These are phyloP conservation scores for Clarireedia homoeocarpa DNA, from an alignment of 2,329 filamentous ascomycete species.

Conservation along the genomic window DNA sequence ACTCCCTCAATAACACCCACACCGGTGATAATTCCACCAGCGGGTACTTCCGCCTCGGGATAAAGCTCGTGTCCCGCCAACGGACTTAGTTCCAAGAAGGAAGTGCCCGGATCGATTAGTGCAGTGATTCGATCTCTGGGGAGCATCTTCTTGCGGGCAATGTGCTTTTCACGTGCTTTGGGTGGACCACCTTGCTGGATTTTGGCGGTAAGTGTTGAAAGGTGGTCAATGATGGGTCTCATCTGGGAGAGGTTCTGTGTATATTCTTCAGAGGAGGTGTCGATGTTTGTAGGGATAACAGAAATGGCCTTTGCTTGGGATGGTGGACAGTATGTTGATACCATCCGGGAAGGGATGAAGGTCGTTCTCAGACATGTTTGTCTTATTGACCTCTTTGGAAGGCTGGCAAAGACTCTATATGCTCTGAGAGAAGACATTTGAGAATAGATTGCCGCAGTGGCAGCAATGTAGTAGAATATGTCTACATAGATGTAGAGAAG, in stretches of 20 bases:
- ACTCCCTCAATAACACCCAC: conserved; percentile 87
- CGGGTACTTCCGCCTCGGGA: conserved; percentile 76
- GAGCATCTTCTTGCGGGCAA: conserved; percentile 87
- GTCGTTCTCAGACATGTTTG: conserved; percentile 24
- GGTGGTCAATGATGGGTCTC: conserved; percentile 59
- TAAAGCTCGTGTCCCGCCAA: conserved; percentile 84
- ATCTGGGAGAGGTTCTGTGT: conserved; percentile 74
- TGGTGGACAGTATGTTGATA: conserved; percentile 71
- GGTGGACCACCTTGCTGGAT: conserved; percentile 70
- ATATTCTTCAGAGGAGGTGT: conserved; percentile 70
- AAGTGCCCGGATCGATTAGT: conserved; percentile 79
- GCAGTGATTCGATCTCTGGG: conserved; percentile 82
- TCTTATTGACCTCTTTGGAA: conserved; percentile 37
- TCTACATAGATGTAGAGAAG: conserved; percentile 14
- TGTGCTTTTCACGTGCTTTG: conserved; percentile 81
- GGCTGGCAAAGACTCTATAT: conserved; percentile 37
- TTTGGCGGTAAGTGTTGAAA: conserved; percentile 62
- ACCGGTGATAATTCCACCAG: conserved; percentile 87
- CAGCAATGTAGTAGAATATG: conserved; percentile 11
- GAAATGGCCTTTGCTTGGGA: conserved; percentile 81
- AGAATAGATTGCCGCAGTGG: conserved; percentile 15
- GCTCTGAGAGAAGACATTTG: conserved; percentile 42
- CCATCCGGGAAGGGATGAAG: conserved; percentile 24
- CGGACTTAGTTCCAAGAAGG: conserved; percentile 90
- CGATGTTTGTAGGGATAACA: conserved; percentile 66